phyloP scores from a whole-genome alignment of 129 eudicot genomes.

The Flaveria linearis region DNA sequence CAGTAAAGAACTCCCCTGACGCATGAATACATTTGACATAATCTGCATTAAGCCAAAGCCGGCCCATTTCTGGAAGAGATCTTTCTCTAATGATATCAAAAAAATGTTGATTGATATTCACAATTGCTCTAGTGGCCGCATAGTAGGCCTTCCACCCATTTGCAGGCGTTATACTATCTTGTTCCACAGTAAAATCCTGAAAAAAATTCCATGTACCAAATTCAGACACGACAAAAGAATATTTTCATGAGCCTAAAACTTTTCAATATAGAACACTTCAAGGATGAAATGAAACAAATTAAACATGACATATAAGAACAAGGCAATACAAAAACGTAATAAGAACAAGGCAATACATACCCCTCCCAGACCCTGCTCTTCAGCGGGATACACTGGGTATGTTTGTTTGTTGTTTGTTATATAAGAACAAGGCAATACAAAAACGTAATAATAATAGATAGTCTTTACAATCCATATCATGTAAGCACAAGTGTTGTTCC shows the following conservation, averaged over 20 bases:
- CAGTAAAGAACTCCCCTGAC: slow-evolving; percentile 68
- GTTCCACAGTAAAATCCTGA: slow-evolving; percentile 93
- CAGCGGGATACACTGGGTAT: too few species aligned
- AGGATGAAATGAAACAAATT: not conserved
- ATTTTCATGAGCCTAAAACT: not conserved
- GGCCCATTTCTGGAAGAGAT: slow-evolving; percentile 82
- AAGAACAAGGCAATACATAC: too few species aligned
- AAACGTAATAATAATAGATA: not conserved
- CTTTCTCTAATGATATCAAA: slow-evolving; percentile 73
- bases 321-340: not conserved
- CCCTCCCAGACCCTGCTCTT: too few species aligned
- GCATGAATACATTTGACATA: slow-evolving; percentile 94
- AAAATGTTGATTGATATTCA: slow-evolving; percentile 66
- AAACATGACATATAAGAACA: not conserved
- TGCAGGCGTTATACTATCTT: slow-evolving; percentile 61
- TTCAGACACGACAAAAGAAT: not conserved
- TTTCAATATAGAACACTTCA: not conserved
- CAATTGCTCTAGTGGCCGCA: slow-evolving; percentile 92
- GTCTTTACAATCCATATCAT: slow-evolving; percentile 9
- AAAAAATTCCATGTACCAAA: not conserved
- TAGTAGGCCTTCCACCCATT: slow-evolving; percentile 99
- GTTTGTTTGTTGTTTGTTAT: too few species aligned
- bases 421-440: slow-evolving; percentile 1
- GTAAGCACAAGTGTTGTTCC: slow-evolving; percentile 3
- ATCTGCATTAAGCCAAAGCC: slow-evolving; percentile 93